phyloP scores from a whole-genome alignment of 768 basidiomycete genomes.

The Coprinopsis cinerea region DNA sequence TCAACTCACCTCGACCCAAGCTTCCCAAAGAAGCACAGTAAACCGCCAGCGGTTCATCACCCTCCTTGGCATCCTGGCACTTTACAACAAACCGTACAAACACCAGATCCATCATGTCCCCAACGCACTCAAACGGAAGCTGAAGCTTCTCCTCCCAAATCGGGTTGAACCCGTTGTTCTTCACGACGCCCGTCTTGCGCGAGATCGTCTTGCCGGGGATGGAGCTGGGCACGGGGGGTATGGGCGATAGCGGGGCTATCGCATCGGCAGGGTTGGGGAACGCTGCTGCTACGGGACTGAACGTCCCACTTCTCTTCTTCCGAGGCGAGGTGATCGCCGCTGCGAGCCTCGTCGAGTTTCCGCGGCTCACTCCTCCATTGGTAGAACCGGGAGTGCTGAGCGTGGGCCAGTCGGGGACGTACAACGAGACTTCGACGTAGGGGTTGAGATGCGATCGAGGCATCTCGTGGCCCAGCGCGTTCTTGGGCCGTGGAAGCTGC shows the following conservation, averaged over 20 bases:
- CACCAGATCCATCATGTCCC: conserved; percentile 73
- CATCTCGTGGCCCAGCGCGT: conserved; percentile 15
- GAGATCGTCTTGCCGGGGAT: conserved; percentile 37
- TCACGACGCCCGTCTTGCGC: conserved; percentile 60
- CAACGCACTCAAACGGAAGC: conserved; percentile 74
- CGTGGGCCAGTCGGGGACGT: conserved; percentile 70
- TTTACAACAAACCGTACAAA: conserved; percentile 81
- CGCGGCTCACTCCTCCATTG: conserved; percentile 9
- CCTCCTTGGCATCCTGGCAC: conserved; percentile 49
- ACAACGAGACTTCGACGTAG: conserved; percentile 62
- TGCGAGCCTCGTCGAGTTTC: background rate
- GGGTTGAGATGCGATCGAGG: conserved; percentile 43
- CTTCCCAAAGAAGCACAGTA: conserved; percentile 75
- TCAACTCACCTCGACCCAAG: conserved; percentile 57
- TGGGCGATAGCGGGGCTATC: background rate
- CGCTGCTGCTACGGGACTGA: background rate
- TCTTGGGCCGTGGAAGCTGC: conserved; percentile 63
- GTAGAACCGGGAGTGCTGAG: too few relatives aligned
- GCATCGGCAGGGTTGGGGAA: background rate
- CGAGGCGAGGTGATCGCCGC: background rate
- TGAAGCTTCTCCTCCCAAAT: conserved; percentile 72
- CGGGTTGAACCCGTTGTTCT: conserved; percentile 93
- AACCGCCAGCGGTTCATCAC: conserved; percentile 65
- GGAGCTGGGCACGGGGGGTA: conserved; percentile 10
- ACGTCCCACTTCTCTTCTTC: background rate